Evolutionary conservation across 1,284 basidiomycete genomes (phyloP).

Genomic region (Ceraceosorus guamensis): DNA sequence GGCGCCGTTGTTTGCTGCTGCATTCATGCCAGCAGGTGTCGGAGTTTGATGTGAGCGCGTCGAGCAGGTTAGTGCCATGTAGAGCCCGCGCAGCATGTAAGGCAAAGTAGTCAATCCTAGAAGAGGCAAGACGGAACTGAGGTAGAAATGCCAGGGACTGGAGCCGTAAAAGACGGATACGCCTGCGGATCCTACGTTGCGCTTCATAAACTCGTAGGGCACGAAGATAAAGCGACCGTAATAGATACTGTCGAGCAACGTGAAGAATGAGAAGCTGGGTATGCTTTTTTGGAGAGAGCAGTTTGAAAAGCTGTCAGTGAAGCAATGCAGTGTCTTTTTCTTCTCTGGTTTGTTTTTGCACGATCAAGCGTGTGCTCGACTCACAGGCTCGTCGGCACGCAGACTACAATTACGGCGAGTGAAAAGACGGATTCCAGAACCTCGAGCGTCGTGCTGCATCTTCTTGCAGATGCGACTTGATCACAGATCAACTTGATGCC

Average conservation of each 20-base stretch:
- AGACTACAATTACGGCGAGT: too few species aligned
- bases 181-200: conserved; percentile 56
- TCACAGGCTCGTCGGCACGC: too few species aligned
- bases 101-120: conserved; percentile 73
- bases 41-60: not conserved
- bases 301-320: not conserved
- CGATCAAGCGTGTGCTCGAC: too few species aligned
- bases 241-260: conserved; percentile 63
- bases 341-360: too few species aligned
- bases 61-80: not conserved
- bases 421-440: too few species aligned
- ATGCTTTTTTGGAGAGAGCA: not conserved
- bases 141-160: conserved; percentile 78
- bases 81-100: conserved; percentile 59
- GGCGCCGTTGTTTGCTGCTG: not conserved
- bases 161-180: conserved; percentile 92
- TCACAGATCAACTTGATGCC: not conserved
- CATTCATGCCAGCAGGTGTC: not conserved
- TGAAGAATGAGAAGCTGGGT: conserved; percentile 36
- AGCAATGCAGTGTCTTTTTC: too few species aligned
- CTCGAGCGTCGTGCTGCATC: too few species aligned
- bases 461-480: too few species aligned
- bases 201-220: conserved; percentile 69
- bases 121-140: conserved; percentile 72
- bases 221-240: conserved; percentile 66